Evolutionary conservation across 768 basidiomycete species (phyloP).

Genomic region (Mycena crocata): DNA sequence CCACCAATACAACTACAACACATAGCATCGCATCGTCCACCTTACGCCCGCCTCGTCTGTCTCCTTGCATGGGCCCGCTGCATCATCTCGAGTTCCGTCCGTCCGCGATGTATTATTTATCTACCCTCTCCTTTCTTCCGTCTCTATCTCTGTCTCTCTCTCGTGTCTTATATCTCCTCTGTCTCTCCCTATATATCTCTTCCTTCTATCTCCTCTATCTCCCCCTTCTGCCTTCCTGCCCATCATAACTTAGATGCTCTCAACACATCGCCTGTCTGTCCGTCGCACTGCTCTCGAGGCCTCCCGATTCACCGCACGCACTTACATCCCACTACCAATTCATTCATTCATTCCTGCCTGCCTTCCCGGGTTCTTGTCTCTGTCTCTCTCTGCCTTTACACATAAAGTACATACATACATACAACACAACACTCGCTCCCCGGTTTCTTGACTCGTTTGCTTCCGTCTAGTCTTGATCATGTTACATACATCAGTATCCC

Average conservation of each 20-base stretch:
- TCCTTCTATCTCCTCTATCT: not conserved
- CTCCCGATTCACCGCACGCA: constrained; percentile 7
- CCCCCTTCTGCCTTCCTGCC: not conserved
- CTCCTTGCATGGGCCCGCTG: constrained; percentile 27
- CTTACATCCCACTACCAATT: not conserved
- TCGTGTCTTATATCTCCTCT: constrained; percentile 19
- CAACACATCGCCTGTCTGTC: constrained; percentile 28
- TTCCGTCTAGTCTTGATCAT: constrained; percentile 6
- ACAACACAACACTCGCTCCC: constrained; percentile 5
- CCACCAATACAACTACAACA: not conserved
- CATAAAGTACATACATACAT: constrained; percentile 11
- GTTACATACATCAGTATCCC: constrained; percentile 1
- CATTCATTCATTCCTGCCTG: not conserved
- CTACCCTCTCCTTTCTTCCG: not conserved
- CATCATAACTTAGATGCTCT: constrained; percentile 29
- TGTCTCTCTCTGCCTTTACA: not conserved
- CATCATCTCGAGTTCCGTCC: constrained; percentile 21
- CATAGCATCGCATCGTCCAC: constrained; percentile 20
- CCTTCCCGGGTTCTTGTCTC: not conserved
- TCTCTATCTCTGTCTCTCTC: constrained; percentile 12
- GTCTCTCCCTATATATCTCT: constrained; percentile 16
- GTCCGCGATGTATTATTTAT: constrained; percentile 27
- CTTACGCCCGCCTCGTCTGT: constrained; percentile 11
- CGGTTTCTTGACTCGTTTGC: constrained; percentile 17
- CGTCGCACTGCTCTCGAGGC: constrained; percentile 13